Evolutionary conservation across 2,329 filamentous ascomycete genomes (phyloP).

Genomic region (Colletotrichum sp.): DNA sequence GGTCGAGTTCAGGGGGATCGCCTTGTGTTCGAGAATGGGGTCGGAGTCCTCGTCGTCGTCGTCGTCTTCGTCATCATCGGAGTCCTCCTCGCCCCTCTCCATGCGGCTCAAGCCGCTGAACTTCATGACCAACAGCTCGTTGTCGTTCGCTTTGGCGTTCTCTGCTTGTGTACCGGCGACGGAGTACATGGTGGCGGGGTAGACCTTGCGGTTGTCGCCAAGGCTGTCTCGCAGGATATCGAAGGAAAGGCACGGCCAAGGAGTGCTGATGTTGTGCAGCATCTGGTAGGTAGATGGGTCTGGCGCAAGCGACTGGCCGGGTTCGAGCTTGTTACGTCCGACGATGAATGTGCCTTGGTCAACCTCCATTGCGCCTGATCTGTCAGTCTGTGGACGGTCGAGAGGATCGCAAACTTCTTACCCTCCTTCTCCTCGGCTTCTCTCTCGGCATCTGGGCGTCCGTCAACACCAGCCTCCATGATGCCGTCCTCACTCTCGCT

Average conservation of each 20-base stretch:
- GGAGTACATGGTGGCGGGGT: conserved; percentile 93
- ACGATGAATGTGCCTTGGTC: conserved; percentile 97
- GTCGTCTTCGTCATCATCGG: conserved; percentile 65
- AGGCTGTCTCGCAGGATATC: conserved; percentile 87
- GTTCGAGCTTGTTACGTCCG: conserved; percentile 87
- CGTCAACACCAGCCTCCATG: conserved; percentile 92
- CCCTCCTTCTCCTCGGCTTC: conserved; percentile 86
- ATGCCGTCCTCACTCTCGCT: conserved; percentile 91
- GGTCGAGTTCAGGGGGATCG: conserved; percentile 83
- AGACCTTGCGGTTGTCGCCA: conserved; percentile 89
- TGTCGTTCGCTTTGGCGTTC: conserved; percentile 75
- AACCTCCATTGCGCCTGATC: conserved; percentile 81
- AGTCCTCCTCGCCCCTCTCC: conserved; percentile 72
- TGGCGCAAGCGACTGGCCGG: conserved; percentile 88
- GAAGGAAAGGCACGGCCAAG: conserved; percentile 97
- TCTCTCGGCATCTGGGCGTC: conserved; percentile 87
- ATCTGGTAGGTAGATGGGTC: conserved; percentile 97
- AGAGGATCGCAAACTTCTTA: conserved; percentile 32
- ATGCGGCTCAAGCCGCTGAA: conserved; percentile 90
- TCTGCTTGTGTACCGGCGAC: conserved; percentile 96
- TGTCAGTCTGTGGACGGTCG: background rate
- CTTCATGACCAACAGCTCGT: conserved; percentile 95
- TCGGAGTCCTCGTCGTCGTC: conserved; percentile 80
- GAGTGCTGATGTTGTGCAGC: conserved; percentile 91
- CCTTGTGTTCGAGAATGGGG: conserved; percentile 91